A percentile compares a stretch with the other conserved stretches of the same genome.
phyloP scores from a whole-genome alignment of 495 filamentous ascomycete genomes.

The Aspergillus ellipticus region DNA sequence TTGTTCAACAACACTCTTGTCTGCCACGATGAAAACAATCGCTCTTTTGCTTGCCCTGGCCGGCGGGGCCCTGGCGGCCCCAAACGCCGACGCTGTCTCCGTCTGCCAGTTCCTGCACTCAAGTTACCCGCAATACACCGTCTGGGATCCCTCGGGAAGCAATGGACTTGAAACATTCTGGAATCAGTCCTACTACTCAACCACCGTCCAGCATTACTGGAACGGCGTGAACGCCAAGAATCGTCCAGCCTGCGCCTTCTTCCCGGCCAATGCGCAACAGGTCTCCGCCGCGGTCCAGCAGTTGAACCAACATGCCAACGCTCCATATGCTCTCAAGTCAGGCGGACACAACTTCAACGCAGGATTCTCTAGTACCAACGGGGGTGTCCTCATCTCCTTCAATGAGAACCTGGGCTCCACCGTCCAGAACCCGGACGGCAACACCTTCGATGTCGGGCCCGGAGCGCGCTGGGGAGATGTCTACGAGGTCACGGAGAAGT shows the following conservation, averaged over 20 bases:
- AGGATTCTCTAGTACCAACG: slow-evolving; percentile 21
- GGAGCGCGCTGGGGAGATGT: slow-evolving; percentile 35
- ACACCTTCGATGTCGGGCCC: slow-evolving; percentile 24
- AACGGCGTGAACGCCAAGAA: slow-evolving; percentile 10
- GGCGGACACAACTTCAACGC: slow-evolving; percentile 22
- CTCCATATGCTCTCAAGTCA: slow-evolving; percentile 17
- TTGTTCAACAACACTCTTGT: neutral
- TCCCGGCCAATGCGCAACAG: slow-evolving; percentile 17
- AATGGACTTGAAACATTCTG: neutral
- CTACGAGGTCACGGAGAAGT: slow-evolving; percentile 23
- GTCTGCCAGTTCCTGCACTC: neutral
- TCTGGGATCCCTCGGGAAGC: slow-evolving; percentile 1
- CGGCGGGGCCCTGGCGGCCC: neutral
- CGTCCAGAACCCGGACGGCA: slow-evolving; percentile 4
- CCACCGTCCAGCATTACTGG: slow-evolving; percentile 10
- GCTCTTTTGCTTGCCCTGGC: neutral
- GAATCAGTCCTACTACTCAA: slow-evolving; percentile 5
- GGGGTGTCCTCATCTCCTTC: slow-evolving; percentile 17
- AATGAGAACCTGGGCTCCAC: slow-evolving; percentile 13
- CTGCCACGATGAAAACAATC: neutral
- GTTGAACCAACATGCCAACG: slow-evolving; percentile 11
- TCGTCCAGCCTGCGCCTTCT: slow-evolving; percentile 17
- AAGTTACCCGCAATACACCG: neutral
- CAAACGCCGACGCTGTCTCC: neutral
- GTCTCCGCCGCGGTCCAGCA: slow-evolving; percentile 16